A percentile compares a stretch with the other conserved stretches of the same genome.
phyloP scores from a whole-genome alignment of 2,329 filamentous ascomycete species.

The Xylogone sp. region DNA sequence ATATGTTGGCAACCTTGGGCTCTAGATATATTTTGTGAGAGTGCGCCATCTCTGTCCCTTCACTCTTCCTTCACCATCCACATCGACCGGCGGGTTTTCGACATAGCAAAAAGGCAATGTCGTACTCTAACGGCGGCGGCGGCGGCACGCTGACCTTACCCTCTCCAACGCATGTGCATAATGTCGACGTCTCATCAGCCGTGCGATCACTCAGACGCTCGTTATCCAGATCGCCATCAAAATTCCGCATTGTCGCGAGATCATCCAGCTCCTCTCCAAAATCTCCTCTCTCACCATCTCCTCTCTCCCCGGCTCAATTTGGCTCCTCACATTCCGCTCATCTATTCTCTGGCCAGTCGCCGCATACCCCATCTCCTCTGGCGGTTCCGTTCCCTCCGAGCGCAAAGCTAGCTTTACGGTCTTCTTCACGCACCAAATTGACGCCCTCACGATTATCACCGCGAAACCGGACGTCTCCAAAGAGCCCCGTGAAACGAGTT shows the following conservation, averaged over 20 bases:
- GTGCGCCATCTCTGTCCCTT: background rate
- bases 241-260: constrained; percentile 63
- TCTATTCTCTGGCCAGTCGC: constrained; percentile 29
- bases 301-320: constrained; percentile 42
- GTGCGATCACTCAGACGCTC: constrained; percentile 83
- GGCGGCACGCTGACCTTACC: constrained; percentile 82
- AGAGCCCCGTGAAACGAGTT: constrained; percentile 76
- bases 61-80: background rate
- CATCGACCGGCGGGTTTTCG: too few species aligned
- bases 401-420: constrained; percentile 62
- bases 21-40: background rate
- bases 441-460: constrained; percentile 52
- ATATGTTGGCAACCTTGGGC: background rate
- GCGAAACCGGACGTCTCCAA: constrained; percentile 67
- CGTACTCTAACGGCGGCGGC: constrained; percentile 50
- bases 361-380: constrained; percentile 46
- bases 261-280: constrained; percentile 41
- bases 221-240: constrained; percentile 89
- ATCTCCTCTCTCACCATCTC: constrained; percentile 56
- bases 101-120: constrained; percentile 41
- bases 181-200: constrained; percentile 77
- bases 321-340: constrained; percentile 49
- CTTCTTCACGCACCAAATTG: constrained; percentile 56
- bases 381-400: constrained; percentile 64
- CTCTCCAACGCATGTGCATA: constrained; percentile 78